Evolutionary conservation across 257 asterid genomes (phyloP).

Genomic region (Nicotiana otophora): DNA sequence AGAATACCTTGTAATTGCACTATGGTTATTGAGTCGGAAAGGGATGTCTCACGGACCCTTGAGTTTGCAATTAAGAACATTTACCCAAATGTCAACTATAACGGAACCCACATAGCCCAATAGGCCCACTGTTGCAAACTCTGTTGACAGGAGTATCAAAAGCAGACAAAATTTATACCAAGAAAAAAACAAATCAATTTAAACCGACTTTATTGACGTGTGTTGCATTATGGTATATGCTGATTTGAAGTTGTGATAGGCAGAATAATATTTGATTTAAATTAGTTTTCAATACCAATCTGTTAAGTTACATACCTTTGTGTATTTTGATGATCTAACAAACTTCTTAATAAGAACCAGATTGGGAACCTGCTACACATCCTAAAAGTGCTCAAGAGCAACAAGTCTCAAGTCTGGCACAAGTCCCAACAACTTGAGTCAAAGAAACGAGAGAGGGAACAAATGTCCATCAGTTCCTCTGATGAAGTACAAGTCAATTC

Average conservation of each 20-base stretch:
- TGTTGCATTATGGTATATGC: neutral
- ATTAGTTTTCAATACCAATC: neutral
- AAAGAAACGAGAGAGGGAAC: too few relatives aligned
- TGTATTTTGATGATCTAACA: too few relatives aligned
- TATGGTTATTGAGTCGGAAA: neutral
- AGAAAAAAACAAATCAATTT: neutral
- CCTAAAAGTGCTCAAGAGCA: too few relatives aligned
- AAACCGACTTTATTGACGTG: neutral
- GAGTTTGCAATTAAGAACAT: neutral
- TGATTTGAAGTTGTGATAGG: neutral
- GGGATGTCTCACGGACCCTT: neutral
- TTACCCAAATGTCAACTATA: neutral
- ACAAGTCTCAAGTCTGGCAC: too few relatives aligned
- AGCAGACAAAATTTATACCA: neutral
- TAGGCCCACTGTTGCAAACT: neutral
- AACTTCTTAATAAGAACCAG: too few relatives aligned
- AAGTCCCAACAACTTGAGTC: too few relatives aligned
- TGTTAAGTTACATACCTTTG: too few relatives aligned
- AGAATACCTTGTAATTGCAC: neutral
- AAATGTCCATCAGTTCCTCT: too few relatives aligned
- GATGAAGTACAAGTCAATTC: too few relatives aligned
- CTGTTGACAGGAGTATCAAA: neutral
- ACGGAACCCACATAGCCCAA: neutral
- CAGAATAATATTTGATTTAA: neutral
- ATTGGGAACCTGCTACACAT: too few relatives aligned